phyloP scores from a whole-genome alignment of 2,329 filamentous ascomycete genomes.

The Alternaria angustiovoidea region DNA sequence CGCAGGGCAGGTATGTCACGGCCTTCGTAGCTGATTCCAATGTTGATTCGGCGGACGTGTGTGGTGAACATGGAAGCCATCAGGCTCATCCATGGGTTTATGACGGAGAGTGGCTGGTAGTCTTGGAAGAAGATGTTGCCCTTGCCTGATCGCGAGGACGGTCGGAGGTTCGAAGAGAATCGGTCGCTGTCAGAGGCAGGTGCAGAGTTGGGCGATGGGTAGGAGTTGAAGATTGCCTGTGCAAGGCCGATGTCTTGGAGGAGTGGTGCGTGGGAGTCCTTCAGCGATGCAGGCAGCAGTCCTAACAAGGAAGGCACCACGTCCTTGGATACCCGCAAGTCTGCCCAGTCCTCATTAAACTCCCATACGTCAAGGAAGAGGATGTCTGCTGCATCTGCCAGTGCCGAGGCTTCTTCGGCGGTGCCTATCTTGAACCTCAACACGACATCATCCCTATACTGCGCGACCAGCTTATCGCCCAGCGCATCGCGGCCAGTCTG shows the following conservation, averaged over 20 bases:
- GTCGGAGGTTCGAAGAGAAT: conserved; percentile 39
- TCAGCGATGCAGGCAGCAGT: conserved; percentile 77
- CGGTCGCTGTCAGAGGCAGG: conserved; percentile 38
- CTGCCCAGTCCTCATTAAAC: conserved; percentile 80
- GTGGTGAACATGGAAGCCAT: conserved; percentile 89
- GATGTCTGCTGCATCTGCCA: conserved; percentile 75
- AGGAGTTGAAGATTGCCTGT: conserved; percentile 78
- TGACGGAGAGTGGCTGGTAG: conserved; percentile 87
- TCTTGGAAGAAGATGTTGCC: conserved; percentile 80
- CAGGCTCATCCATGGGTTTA: conserved; percentile 90
- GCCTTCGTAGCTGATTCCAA: conserved; percentile 89
- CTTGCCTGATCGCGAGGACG: conserved; percentile 57
- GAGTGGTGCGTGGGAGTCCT: conserved; percentile 74
- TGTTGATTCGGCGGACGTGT: conserved; percentile 74
- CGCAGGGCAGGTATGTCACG: conserved; percentile 84
- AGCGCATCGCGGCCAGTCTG: conserved; percentile 12
- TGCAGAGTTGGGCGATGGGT: conserved; percentile 60
- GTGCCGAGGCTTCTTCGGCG: conserved; percentile 70
- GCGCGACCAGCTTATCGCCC: conserved; percentile 45
- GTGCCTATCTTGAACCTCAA: conserved; percentile 83
- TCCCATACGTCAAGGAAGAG: conserved; percentile 93
- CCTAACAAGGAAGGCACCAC: conserved; percentile 80
- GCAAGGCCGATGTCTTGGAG: conserved; percentile 77
- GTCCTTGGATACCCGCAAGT: conserved; percentile 79
- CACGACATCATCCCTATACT: conserved; percentile 84